Evolutionary conservation across 2,329 filamentous ascomycete genomes (phyloP), one percentile per base, ranked within the genome.

Genomic region (Fonsecaea multimorphosa): DNA sequence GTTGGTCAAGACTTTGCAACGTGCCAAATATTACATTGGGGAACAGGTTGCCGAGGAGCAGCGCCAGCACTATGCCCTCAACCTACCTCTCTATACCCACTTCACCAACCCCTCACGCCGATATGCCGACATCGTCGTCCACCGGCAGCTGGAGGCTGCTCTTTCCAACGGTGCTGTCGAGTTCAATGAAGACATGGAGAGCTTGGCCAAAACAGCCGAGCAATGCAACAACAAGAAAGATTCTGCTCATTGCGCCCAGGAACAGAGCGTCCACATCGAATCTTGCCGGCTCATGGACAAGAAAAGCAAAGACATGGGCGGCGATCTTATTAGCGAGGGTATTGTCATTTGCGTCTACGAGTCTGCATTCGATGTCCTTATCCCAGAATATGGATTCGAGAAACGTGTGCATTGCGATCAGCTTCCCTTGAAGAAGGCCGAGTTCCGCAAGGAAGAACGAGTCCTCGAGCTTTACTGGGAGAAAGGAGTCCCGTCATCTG

Each of bases 371-470:
- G 95, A 99, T 78, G 92, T 99, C 51, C 86, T 99, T 70, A 98
- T 99, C 77, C 95, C 95, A 5, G 93, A 99, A 76, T 99, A 93
- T 84, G 95, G 95, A 71, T 98, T 99, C 72, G 95, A 99, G 84
- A 99, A 99, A 87, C 92, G 95, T 70, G 95, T 99, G 59, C 95
- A 99, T 81, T 99, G 95, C 77, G 95, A 99, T 76, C 95, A 99
- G 83, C 85, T 99, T 76, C 95, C 95, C 32, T 83, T 99, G 72
- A 88, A 98, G 86, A 99, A 99, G 85, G 95, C 95, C n/a, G 95
- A 99, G 77, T 99, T 95, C 81, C 89, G 96, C 79, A 98, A 98
- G 85, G 93, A 96, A 77, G 92, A 93, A 82, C 89, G 95, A 63
- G 87, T 98, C 32, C 85, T 99, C 54, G 95, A 99, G 80, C 86